Conservation (phyloP, 768 basidiomycete genomes). For the Mycena latifolia region DNA sequence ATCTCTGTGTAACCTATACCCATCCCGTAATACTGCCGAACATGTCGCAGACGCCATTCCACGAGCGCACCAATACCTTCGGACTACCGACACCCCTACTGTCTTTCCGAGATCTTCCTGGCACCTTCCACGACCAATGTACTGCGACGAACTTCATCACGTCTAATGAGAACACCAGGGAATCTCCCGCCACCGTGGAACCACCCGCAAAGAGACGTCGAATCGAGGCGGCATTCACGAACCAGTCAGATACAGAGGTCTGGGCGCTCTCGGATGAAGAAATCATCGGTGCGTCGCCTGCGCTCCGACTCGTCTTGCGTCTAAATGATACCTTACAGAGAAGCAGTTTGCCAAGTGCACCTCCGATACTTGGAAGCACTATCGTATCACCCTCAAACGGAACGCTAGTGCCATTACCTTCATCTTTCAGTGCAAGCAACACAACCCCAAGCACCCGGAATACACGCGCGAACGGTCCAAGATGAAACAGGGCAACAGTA, state of each 20-base stretch:
- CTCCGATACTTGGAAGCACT: conserved; percentile 18
- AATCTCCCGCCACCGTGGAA: conserved; percentile 7
- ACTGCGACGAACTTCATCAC: background rate
- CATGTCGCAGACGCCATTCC: background rate
- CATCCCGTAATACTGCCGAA: no score
- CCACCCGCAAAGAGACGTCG: conserved; percentile 13
- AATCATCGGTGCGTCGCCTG: no score
- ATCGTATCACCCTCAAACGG: conserved; percentile 14
- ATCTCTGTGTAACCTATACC: no score
- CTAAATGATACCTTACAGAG: conserved; percentile 13
- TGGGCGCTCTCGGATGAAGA: conserved; percentile 9
- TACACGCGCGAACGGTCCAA: conserved; percentile 9
- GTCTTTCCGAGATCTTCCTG: background rate
- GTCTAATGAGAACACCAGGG: conserved; percentile 6
- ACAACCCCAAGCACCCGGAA: background rate
- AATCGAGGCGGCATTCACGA: background rate
- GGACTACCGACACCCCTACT: conserved; percentile 16
- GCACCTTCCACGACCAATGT: conserved; percentile 12
- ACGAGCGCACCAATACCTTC: conserved; percentile 13
- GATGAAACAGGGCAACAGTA: conserved; percentile 20
- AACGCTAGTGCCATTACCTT: conserved; percentile 12
- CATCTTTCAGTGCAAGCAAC: conserved; percentile 9
- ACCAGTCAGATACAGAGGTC: conserved; percentile 12
- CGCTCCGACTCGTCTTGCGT: background rate
- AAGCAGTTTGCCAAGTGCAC: conserved; percentile 11